phyloP scores from a whole-genome alignment of 2,329 filamentous ascomycete species.

The Epichloe glyceriae region DNA sequence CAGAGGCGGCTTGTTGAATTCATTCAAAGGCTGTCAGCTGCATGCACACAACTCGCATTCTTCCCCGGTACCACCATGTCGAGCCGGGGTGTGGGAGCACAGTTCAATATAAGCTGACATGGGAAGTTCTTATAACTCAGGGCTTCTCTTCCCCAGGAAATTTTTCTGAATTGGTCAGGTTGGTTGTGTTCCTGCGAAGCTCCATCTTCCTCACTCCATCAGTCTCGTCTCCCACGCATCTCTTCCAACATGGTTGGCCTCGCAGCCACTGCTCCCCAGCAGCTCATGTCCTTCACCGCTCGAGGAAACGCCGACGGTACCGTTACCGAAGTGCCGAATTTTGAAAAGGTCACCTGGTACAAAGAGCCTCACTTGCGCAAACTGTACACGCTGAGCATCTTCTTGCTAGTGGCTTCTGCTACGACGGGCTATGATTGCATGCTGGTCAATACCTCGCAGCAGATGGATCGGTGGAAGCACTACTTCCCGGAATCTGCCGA shows the following conservation, averaged over 20 bases:
- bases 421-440: no score
- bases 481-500: no score
- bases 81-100: neutral
- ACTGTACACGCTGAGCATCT: no score
- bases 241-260: conserved; percentile 3
- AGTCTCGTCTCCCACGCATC: neutral
- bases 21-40: neutral
- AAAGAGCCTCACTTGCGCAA: conserved; percentile 8
- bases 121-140: neutral
- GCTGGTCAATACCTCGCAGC: no score
- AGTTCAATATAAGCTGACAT: neutral
- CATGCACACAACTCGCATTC: neutral
- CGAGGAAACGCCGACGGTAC: conserved; percentile 24
- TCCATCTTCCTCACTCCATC: neutral
- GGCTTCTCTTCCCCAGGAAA: neutral
- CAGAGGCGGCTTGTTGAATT: neutral
- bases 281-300: conserved; percentile 3
- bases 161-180: neutral
- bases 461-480: no score
- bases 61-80: neutral
- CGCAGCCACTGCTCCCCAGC: conserved; percentile 7
- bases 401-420: no score
- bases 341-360: conserved; percentile 43
- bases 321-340: conserved; percentile 32
- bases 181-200: neutral